A percentile compares a stretch with the other conserved stretches of the same genome.
These are phyloP conservation scores for Pistacia vera DNA, from an alignment of 345 rosid species.

Conservation along the genomic window DNA sequence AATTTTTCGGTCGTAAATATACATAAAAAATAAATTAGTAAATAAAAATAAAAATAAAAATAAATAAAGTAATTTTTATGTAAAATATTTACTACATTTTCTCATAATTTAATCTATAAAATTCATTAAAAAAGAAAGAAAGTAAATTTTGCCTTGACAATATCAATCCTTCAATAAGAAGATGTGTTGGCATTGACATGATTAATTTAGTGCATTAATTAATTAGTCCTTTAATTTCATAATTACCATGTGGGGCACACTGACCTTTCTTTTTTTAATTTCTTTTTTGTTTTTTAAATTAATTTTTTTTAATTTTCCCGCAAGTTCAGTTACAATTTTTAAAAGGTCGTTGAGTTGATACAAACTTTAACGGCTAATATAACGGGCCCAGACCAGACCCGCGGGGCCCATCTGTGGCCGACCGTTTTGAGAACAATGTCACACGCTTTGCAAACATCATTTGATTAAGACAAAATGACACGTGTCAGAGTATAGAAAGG, in stretches of 20 bases:
- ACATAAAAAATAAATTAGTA: no score
- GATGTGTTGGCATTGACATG: neutral
- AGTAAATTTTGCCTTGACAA: neutral
- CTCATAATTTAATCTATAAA: no score
- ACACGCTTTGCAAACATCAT: neutral
- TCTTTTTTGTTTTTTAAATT: no score
- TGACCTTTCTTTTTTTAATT: no score
- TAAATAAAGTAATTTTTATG: no score
- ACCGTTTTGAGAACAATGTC: neutral
- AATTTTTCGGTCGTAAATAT: no score
- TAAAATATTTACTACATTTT: no score
- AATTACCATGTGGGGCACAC: neutral
- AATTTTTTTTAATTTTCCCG: neutral
- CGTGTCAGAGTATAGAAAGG: no score
- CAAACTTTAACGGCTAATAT: constrained; percentile 15
- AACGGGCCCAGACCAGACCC: neutral
- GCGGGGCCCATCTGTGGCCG: constrained; percentile 4
- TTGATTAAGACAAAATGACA: neutral
- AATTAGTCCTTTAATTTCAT: neutral
- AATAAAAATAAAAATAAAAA: no score
- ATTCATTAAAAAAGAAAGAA: no score
- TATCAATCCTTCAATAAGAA: no score
- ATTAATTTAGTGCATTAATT: neutral
- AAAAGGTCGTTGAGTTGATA: constrained; percentile 15
- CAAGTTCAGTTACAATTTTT: constrained; percentile 1